Conservation (phyloP, 805 yeast species). For the Zygosaccharomyces siamensis region DNA sequence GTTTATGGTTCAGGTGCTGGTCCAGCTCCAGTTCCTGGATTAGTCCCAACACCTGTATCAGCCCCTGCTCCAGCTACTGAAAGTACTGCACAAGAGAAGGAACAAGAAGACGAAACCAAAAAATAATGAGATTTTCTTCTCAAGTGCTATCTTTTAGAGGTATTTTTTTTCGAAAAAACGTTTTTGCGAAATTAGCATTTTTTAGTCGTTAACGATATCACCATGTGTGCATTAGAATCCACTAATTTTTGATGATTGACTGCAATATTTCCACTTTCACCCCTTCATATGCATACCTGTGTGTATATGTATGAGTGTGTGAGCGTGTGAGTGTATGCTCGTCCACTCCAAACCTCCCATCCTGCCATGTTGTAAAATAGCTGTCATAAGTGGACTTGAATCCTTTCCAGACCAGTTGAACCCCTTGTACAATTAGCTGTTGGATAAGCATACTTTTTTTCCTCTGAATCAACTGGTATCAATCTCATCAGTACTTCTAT, state of each 20-base stretch:
- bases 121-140: background rate
- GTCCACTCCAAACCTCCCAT: background rate
- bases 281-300: background rate
- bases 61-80: background rate
- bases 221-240: background rate
- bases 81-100: background rate
- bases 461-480: background rate
- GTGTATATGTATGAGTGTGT: background rate
- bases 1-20: slow-evolving; percentile 3
- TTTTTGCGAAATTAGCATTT: background rate
- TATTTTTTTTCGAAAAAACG: background rate
- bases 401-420: background rate
- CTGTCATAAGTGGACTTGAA: background rate
- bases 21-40: background rate
- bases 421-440: background rate
- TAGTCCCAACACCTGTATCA: background rate
- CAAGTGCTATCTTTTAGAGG: background rate
- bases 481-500: background rate
- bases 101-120: background rate
- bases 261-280: background rate
- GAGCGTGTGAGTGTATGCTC: background rate
- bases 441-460: background rate
- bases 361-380: background rate
- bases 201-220: background rate
- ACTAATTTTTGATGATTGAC: background rate